Evolutionary conservation across 352 stramenopile genomes (phyloP).

Genomic region (Saprolegnia parasitica): DNA sequence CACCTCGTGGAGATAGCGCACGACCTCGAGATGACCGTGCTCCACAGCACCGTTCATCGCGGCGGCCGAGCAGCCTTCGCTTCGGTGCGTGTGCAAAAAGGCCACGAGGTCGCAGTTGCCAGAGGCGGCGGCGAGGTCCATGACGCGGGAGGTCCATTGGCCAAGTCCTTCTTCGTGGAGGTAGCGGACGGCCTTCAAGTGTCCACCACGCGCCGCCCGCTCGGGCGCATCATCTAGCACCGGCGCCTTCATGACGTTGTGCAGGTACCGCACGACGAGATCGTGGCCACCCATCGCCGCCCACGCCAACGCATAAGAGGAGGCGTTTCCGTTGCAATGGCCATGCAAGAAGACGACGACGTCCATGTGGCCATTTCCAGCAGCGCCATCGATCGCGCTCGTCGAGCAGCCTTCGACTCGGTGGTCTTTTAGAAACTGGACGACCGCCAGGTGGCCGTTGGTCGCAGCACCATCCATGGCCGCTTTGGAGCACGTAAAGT

Average conservation of each 20-base stretch:
- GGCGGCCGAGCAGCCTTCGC: not conserved
- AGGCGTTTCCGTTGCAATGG: not conserved
- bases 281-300: slow-evolving; percentile 28
- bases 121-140: not conserved
- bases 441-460: slow-evolving; percentile 34
- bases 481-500: slow-evolving; percentile 31
- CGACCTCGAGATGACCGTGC: slow-evolving; percentile 6
- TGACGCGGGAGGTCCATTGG: not conserved
- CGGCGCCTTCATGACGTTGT: not conserved
- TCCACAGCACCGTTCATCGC: not conserved
- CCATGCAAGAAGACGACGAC: not conserved
- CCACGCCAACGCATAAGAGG: slow-evolving; percentile 29
- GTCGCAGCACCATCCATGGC: slow-evolving; percentile 37
- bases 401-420: slow-evolving; percentile 33
- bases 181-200: not conserved
- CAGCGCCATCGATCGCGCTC: slow-evolving; percentile 2
- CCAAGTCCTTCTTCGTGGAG: not conserved
- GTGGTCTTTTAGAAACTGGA: slow-evolving; percentile 35
- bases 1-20: not conserved
- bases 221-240: not conserved
- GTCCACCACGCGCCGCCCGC: not conserved
- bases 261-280: slow-evolving; percentile 22
- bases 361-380: not conserved
- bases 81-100: not conserved
- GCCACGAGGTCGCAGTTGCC: not conserved